Base-by-base conservation (phyloP, 176 grass and related monocot species). In the Poa annua region DNA sequence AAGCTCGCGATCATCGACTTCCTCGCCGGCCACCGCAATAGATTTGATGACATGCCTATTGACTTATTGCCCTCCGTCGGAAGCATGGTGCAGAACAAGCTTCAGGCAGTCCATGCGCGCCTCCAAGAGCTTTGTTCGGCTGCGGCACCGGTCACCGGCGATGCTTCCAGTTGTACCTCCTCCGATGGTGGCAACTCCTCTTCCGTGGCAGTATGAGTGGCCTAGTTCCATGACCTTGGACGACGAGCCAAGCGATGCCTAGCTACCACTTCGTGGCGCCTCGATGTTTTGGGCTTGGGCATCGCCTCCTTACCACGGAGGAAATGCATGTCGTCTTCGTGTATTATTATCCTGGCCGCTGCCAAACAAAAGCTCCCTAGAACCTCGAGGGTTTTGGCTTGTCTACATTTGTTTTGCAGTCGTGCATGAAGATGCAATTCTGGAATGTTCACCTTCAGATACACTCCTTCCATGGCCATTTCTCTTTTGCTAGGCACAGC, bases 1-100 rank as follows among this genome's bases (percentile, higher is more conserved):
- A 77, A 48, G 20, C 41, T 81, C 26, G 10, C 85, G 22, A 20
- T 89, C 64, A 39, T 41, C 49, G 81, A 93, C 4, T n/a, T 83
- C 38, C 20, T 73, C 11, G 33, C 33, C 2, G 81, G 77, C 20
- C 17, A 29, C 16, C 20, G 50, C 26, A 15, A 7, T 2, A 26
- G 12, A 1, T 11, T 84, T 15, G 33, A 76, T 13, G 71, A 76
- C 3, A 2, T 84, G 6, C 9, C 71, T 2, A 17, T 36, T 4
- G 34, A 74, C 5, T 6, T 80, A 11, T 21, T 39, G 29, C 19
- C 21, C 36, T 32, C 54, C 55, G 29, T 90, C 42, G 20, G 16
- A 2, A 1, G 1, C 21, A 60, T 57, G 26, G 14, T 85, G 2
- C 33, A 32, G n/a, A 70, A 7, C 48, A 71, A 78, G 16, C 67